Conservation (phyloP, 1,139 yeast genomes). For the Kodamaea arcana region DNA sequence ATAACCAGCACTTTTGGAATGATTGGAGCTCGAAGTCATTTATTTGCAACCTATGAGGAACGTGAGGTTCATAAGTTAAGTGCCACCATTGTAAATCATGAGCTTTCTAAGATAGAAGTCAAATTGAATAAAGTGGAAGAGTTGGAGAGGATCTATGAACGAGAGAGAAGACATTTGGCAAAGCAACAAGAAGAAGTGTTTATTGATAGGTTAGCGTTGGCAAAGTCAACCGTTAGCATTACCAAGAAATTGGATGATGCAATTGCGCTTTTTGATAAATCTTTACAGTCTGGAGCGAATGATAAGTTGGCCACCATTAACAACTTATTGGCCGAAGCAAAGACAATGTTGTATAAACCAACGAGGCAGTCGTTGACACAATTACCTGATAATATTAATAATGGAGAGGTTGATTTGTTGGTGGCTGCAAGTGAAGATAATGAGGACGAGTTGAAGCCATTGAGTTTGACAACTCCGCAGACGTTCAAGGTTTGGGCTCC, state of each 20-base stretch:
- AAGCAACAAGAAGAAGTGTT: conserved; percentile 79
- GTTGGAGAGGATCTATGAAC: conserved; percentile 74
- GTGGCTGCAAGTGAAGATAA: conserved; percentile 8
- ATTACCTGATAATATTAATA: conserved; percentile 11
- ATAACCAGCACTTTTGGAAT: conserved; percentile 58
- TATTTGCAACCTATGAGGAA: conserved; percentile 80
- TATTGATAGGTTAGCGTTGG: conserved; percentile 70
- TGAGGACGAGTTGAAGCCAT: conserved; percentile 51
- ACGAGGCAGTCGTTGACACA: conserved; percentile 30
- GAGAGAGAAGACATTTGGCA: conserved; percentile 70
- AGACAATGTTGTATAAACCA: conserved; percentile 49
- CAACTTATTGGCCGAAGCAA: conserved; percentile 42
- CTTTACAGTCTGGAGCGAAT: conserved; percentile 5
- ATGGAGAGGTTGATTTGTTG: conserved; percentile 12
- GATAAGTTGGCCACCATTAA: conserved; percentile 15
- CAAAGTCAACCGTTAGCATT: conserved; percentile 54
- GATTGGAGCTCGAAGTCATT: conserved; percentile 78
- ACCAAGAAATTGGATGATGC: conserved; percentile 48
- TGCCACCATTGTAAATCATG: conserved; percentile 61
- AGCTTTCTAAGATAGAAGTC: conserved; percentile 69
- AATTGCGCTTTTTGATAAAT: conserved; percentile 29
- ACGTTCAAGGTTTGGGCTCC: conserved; percentile 85
- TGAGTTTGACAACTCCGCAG: conserved; percentile 80
- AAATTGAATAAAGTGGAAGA: conserved; percentile 67
- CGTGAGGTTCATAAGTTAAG: conserved; percentile 65